Base-by-base conservation (phyloP, 2,329 filamentous ascomycete species). In the Clonostachys solani region DNA sequence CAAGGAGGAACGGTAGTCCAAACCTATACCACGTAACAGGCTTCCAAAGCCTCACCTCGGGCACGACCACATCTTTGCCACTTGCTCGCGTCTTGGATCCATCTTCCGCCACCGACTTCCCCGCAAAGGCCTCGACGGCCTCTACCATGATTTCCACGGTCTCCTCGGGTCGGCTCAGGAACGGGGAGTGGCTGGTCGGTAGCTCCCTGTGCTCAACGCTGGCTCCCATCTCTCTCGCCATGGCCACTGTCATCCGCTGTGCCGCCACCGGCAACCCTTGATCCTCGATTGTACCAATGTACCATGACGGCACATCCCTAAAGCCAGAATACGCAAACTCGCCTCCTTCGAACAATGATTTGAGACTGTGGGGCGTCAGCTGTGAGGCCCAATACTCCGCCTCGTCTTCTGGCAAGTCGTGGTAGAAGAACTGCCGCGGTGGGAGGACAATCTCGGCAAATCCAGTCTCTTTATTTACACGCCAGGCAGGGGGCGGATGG, bases 221-320 rank as follows among this genome's bases (percentile, higher is more conserved):
- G 0, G 51, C 65, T 0, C 70, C 69, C 53, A 64, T 56, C 8
- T 57, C 63, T 55, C 60, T 65, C 7, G 71, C 73, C 51, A 62
- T 61, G 2, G 66, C 59, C 0, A 72, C 62, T 33, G 56, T 44
- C 52, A 67, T 56, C 47, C 61, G 55, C 53, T 77, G 74, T 16
- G 56, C 59, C 50, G 64, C 53, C 0, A 67, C 55, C 1, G 74
- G 71, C 33, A 73, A 49, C 1, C 61, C 65, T 6, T 51, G 56
- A 50, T 78, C 74, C 47, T 73, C 61, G 0, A 54, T 51, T 1
- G 73, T 73, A 0, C 62, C 66, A 3, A 78, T 53, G 51, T 71
- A 75, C 72, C 73, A 77, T 2, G 55, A 51, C 1, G 72, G 72
- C 37, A 75, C 69, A 38, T 77, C 72, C 49, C 54, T 55, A 74